Evolutionary conservation across 805 yeast genomes (phyloP).

Genomic region (Pichia occidentalis): DNA sequence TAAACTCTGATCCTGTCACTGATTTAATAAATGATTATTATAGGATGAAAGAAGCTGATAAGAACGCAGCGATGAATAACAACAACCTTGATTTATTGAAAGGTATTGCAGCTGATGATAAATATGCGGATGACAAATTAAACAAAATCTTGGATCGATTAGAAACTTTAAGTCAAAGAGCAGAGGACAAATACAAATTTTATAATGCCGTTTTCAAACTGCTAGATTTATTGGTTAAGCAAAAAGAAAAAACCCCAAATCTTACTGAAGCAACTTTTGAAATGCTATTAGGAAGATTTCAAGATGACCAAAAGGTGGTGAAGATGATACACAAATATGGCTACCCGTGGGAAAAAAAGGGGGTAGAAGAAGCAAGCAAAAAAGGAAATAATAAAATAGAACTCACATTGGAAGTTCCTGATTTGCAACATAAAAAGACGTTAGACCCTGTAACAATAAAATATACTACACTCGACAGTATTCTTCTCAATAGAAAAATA

Average conservation of each 20-base stretch:
- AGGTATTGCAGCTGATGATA: neutral
- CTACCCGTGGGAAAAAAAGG: too few relatives aligned
- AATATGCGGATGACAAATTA: neutral
- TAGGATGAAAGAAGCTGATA: conserved; percentile 50
- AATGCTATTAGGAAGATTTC: neutral
- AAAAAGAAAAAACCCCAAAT: neutral
- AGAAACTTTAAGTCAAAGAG: neutral
- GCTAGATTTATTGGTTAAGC: neutral
- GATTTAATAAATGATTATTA: conserved; percentile 62
- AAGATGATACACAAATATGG: neutral
- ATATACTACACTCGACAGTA: too few relatives aligned
- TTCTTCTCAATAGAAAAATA: too few relatives aligned
- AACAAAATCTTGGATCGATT: neutral
- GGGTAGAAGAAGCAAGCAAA: too few relatives aligned
- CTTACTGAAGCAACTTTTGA: neutral
- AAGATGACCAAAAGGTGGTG: neutral
- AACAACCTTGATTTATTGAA: neutral
- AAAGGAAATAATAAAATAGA: too few relatives aligned
- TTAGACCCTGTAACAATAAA: neutral
- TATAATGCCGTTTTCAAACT: neutral
- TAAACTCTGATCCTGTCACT: conserved; percentile 52
- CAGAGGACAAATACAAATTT: neutral
- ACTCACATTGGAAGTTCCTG: too few relatives aligned
- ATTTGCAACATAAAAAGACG: too few relatives aligned
- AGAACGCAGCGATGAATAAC: conserved; percentile 26